Base-by-base conservation (phyloP, 2,329 filamentous ascomycete genomes). In the Aquanectria penicillioides region DNA sequence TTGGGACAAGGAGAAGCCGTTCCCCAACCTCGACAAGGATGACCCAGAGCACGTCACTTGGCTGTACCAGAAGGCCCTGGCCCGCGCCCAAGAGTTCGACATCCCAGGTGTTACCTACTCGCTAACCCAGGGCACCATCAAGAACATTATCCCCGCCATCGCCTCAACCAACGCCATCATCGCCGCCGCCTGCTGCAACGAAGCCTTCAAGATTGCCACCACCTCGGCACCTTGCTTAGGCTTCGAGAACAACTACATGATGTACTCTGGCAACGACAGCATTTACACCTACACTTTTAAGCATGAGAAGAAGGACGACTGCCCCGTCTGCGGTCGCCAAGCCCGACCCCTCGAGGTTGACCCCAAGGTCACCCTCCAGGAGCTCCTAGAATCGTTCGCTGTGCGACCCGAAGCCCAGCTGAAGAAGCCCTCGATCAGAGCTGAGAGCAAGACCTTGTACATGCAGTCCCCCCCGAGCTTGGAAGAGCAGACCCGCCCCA, bases 141-240 rank as follows among this genome's bases (percentile, higher is more conserved):
- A 99, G 78, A 99, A 99, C 77, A 99, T 99, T 76, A 99, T 99
- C 61, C 95, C 95, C 0, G 96, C 95, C 23, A 99, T 99, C 71
- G 95, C 95, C 15, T 97, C 93, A 2, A 99, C 95, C 6, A 99
- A 99, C 74, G 94, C 95, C 56, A 95, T 99, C 69, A 91, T 99
- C 64, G 95, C 95, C 2, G 95, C 94, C 2, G 90, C 92, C 49
- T 98, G 94, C 77, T 98, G 95, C 77, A 98, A 97, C 66, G 95
- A 99, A 77, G 94, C 94, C 2, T 88, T 98, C 79, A 99, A 99
- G 79, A 92, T 99, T 62, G 91, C 90, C 36, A 97, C 92, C 12
- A 87, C 84, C 44, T 87, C 89, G 31, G 95, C 94, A 26, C 93
- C 94, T 0, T 89, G 88, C 63, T 82, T 99, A 13, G 91, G 90